Conservation (phyloP, 179 eudicot genomes). For the Camellia oleifera region DNA sequence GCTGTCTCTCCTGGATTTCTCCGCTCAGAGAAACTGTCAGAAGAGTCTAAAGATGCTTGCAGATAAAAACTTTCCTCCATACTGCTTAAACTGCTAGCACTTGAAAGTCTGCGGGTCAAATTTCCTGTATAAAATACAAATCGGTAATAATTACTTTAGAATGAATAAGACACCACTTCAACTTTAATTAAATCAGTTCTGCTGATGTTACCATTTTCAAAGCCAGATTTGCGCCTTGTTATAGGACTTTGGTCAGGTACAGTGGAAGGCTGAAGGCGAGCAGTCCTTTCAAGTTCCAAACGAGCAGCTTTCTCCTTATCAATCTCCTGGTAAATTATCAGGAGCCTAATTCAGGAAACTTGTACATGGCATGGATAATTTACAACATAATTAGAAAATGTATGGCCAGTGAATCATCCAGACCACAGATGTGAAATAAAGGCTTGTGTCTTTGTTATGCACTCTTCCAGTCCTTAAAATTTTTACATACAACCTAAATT, state of each 20-base stretch:
- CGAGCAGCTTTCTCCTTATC: slow-evolving; percentile 83
- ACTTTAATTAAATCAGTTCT: neutral
- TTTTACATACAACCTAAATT: no score
- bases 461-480: no score
- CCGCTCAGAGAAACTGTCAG: slow-evolving; percentile 62
- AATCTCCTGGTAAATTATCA: slow-evolving; percentile 52
- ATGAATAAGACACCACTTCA: neutral
- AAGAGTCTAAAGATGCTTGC: slow-evolving; percentile 85
- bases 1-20: slow-evolving; percentile 68
- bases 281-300: slow-evolving; percentile 72
- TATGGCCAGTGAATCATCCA: neutral
- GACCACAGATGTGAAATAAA: neutral
- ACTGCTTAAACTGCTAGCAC: slow-evolving; percentile 79
- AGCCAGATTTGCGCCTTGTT: slow-evolving; percentile 48
- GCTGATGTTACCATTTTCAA: slow-evolving; percentile 62
- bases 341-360: slow-evolving; percentile 13
- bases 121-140: slow-evolving; percentile 52
- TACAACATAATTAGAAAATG: neutral
- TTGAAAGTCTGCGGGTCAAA: slow-evolving; percentile 74
- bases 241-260: slow-evolving; percentile 54
- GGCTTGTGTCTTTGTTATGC: no score
- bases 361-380: neutral
- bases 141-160: neutral
- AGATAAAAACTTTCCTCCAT: slow-evolving; percentile 91
- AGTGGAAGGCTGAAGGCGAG: slow-evolving; percentile 53